phyloP scores from a whole-genome alignment of 1,284 basidiomycete genomes.

The Earliella scabrosa region DNA sequence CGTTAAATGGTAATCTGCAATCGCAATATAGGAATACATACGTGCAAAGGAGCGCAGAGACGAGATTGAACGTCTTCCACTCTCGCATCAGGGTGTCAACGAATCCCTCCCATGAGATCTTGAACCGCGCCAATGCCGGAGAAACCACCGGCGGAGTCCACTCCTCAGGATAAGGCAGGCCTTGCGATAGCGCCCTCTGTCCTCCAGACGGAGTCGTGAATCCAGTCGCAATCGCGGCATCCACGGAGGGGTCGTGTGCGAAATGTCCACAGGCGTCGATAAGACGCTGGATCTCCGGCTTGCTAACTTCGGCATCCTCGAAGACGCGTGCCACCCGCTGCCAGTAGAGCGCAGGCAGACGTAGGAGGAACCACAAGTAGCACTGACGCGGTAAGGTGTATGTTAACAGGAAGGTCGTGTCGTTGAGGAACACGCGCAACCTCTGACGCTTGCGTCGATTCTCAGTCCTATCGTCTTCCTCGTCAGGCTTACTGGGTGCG shows the following conservation, averaged over 20 bases:
- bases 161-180: slow-evolving; percentile 64
- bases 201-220: slow-evolving; percentile 14
- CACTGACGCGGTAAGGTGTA: slow-evolving; percentile 62
- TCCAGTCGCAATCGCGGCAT: slow-evolving; percentile 19
- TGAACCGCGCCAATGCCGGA: slow-evolving; percentile 65
- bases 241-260: slow-evolving; percentile 15
- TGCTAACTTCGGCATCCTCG: slow-evolving; percentile 74
- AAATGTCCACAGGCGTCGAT: slow-evolving; percentile 48
- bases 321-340: slow-evolving; percentile 73
- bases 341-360: slow-evolving; percentile 75
- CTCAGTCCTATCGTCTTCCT: slow-evolving; percentile 4
- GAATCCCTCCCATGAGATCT: slow-evolving; percentile 73
- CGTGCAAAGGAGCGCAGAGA: slow-evolving; percentile 73
- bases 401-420: slow-evolving; percentile 38
- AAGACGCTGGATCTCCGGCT: slow-evolving; percentile 72
- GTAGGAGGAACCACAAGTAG: slow-evolving; percentile 68
- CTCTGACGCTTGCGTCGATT: slow-evolving; percentile 1
- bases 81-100: slow-evolving; percentile 71
- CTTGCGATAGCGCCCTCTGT: slow-evolving; percentile 11
- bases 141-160: slow-evolving; percentile 63
- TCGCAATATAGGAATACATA: slow-evolving; percentile 39
- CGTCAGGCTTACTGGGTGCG: neutral
- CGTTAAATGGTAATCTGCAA: neutral
- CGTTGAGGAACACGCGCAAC: slow-evolving; percentile 17
- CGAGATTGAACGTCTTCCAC: slow-evolving; percentile 80